Evolutionary conservation across 345 rosid species (phyloP).

Genomic region (Eucalyptus tenuipes): DNA sequence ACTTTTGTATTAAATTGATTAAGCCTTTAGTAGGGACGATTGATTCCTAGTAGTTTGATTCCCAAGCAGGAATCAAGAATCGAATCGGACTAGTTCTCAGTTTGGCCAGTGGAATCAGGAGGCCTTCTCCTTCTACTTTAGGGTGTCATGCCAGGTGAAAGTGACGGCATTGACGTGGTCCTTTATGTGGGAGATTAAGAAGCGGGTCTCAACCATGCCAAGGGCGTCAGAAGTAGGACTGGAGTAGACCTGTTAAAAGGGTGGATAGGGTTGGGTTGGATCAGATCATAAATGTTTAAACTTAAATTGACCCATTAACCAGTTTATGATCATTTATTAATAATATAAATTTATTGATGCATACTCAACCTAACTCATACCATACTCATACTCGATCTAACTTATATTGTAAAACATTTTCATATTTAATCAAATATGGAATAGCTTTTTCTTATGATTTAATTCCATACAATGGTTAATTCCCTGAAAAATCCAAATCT

Average conservation of each 20-base stretch:
- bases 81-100: accelerated
- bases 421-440: too few relatives aligned
- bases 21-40: not conserved
- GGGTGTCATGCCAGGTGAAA: not conserved
- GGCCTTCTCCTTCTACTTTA: not conserved
- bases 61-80: accelerated
- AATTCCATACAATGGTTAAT: too few relatives aligned
- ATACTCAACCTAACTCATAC: accelerated
- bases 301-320: too few relatives aligned
- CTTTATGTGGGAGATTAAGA: not conserved
- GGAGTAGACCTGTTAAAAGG: too few relatives aligned
- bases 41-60: not conserved
- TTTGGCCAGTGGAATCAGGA: not conserved
- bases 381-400: too few relatives aligned
- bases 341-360: too few relatives aligned
- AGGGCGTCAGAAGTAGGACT: not conserved
- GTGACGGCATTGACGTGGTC: not conserved
- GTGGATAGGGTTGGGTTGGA: too few relatives aligned
- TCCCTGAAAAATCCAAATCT: too few relatives aligned
- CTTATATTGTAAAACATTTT: too few relatives aligned
- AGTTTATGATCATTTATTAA: too few relatives aligned
- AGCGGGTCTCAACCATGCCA: not conserved
- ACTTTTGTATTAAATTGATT: not conserved
- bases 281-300: accelerated
- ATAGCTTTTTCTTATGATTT: too few relatives aligned